Base-by-base conservation (phyloP, 2,329 filamentous ascomycete species). In the Penicillium oxalicum region DNA sequence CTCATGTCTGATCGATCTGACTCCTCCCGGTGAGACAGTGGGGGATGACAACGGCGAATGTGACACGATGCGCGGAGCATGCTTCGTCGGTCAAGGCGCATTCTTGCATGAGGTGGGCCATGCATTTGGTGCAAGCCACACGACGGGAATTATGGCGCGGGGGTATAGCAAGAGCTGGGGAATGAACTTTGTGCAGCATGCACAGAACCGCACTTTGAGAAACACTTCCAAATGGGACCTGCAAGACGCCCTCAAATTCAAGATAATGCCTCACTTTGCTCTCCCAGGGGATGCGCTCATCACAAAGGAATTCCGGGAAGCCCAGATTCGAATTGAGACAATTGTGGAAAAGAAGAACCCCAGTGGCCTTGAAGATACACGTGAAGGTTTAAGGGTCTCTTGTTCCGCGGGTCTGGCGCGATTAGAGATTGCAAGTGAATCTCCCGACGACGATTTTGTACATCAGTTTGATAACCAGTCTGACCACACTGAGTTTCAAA, bases 11-110 rank as follows among this genome's bases (percentile, higher is more conserved):
- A 56, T 66, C 1, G 74, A 77, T 44, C 56, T 51, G 6, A 59
- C 62, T 2, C 24, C 55, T 0, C 67, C 71, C 0, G 74, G 72
- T 0, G 61, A 68, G 27, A 62, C 62, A 0, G 66, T 74, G 2
- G 70, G 66, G 0, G 70, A 74, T 48, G 70, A 74, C 45, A 72
- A 73, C 40, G 64, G 64, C 25, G 67, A 74, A 49, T 75, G 73
- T 48, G 55, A 51, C 1, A 69, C 67, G 13, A 69, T 75, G 61
- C 73, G 72, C 65, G 70, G 72, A 48, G 71, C 74, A 5, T 77
- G 74, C 49, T 67, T 70, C 5, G 62, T 75, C 12, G 64, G 68
- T 1, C 67, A 70, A 54, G 65, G 64, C 2, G 64, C 66, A 7
- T 65, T 66, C 40, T 49, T 70, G n/a, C 64, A 68, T 38, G 62